phyloP scores from a whole-genome alignment of 352 stramenopile genomes.

The Phytopythium delawarense region DNA sequence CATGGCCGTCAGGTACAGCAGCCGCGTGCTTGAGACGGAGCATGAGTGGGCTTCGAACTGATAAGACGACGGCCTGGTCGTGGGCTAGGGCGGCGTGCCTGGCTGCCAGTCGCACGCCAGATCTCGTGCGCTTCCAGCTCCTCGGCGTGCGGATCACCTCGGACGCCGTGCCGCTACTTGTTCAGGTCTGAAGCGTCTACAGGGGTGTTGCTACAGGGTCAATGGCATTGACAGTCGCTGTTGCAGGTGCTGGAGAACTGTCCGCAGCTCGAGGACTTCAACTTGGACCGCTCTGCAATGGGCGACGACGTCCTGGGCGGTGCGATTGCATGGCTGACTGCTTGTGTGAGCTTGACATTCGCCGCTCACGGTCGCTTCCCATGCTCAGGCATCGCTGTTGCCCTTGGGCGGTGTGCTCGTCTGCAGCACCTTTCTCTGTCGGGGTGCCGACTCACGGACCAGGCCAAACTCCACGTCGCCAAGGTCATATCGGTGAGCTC shows the following conservation, averaged over 20 bases:
- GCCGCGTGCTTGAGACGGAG: neutral
- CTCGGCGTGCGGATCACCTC: constrained; percentile 25
- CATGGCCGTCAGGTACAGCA: constrained; percentile 25
- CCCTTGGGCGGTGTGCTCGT: constrained; percentile 32
- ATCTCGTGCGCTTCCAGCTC: constrained; percentile 30
- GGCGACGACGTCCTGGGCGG: constrained; percentile 23
- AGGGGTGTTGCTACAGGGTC: neutral
- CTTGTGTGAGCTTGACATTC: neutral
- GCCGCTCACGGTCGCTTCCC: neutral
- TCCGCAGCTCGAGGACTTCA: constrained; percentile 22
- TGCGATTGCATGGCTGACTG: neutral
- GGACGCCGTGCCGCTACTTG: constrained; percentile 16
- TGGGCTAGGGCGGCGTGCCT: constrained; percentile 18
- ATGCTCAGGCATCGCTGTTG: constrained; percentile 26
- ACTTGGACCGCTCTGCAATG: constrained; percentile 14
- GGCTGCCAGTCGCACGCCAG: constrained; percentile 23
- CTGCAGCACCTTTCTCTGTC: constrained; percentile 42
- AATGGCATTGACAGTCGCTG: neutral
- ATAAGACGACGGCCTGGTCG: neutral
- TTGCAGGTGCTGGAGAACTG: constrained; percentile 28
- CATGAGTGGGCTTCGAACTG: neutral
- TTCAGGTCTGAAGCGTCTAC: constrained; percentile 17
- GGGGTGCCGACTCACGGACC: constrained; percentile 42
- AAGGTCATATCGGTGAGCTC: constrained; percentile 53
- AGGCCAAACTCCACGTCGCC: constrained; percentile 38